A percentile compares a stretch with the other conserved stretches of the same genome.
Evolutionary conservation across 164 flowering plant species (phyloP).

Genomic region (Vitis amurensis): DNA sequence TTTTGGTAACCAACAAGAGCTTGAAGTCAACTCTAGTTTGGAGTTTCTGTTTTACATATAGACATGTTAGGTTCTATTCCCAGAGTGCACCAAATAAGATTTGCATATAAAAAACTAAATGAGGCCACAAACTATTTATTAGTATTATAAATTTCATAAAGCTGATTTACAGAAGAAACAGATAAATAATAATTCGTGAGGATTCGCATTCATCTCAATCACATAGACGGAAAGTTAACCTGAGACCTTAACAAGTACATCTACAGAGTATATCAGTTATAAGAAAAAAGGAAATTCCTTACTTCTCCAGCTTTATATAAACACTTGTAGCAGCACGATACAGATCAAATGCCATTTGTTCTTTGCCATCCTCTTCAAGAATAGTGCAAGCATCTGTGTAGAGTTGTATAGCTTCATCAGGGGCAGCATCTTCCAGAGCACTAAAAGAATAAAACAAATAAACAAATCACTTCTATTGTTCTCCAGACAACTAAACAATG

Average conservation of each 20-base stretch:
- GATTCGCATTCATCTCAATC: no score
- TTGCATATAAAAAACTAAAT: no score
- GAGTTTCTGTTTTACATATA: no score
- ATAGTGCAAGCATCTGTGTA: constrained; percentile 75
- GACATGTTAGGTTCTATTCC: no score
- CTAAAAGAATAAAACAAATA: constrained; percentile 30
- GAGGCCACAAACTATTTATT: no score
- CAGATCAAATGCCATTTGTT: constrained; percentile 96
- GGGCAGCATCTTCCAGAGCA: constrained; percentile 73
- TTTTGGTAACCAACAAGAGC: no score
- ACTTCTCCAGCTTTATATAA: constrained; percentile 90
- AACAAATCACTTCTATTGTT: neutral
- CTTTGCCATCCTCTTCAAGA: constrained; percentile 95
- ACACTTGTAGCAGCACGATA: constrained; percentile 81
- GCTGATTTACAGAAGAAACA: no score
- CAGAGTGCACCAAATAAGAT: no score
- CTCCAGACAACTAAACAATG: no score
- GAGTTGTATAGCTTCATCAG: constrained; percentile 76
- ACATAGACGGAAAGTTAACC: neutral
- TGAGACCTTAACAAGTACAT: neutral
- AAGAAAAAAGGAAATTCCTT: constrained; percentile 13
- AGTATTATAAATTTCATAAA: no score
- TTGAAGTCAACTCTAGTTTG: no score
- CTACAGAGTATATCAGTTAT: neutral
- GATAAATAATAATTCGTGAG: no score